These are phyloP conservation scores for Toxicodendron radicans DNA, from an alignment of 345 rosid genomes.

Conservation along the genomic window DNA sequence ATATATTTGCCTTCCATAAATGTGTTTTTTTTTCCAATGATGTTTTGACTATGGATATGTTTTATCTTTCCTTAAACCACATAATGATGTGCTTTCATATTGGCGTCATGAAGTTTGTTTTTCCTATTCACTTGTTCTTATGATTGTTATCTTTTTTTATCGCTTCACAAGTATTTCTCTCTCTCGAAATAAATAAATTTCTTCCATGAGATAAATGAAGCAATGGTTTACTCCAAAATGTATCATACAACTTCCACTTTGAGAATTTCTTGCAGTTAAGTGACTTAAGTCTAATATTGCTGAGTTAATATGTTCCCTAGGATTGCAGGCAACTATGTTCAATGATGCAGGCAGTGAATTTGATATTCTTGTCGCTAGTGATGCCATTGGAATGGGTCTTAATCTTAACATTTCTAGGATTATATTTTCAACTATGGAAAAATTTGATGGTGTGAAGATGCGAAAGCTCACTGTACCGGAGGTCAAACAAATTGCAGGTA, in stretches of 20 bases:
- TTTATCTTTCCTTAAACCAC: background rate
- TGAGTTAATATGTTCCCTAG: conserved; percentile 32
- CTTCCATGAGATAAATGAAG: background rate
- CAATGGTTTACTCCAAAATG: background rate
- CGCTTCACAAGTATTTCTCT: background rate
- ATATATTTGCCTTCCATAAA: background rate
- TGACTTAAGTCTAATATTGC: conserved; percentile 8
- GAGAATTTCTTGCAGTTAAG: conserved; percentile 1
- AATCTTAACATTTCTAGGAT: conserved; percentile 89
- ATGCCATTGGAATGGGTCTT: conserved; percentile 98
- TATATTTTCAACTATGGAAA: conserved; percentile 73
- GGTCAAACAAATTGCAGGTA: conserved; percentile 96
- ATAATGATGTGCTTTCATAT: background rate
- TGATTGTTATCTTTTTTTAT: background rate
- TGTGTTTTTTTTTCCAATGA: background rate
- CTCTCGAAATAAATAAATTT: background rate
- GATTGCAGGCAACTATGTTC: conserved; percentile 83
- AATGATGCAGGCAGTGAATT: conserved; percentile 78
- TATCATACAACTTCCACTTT: background rate
- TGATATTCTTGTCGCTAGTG: conserved; percentile 98
- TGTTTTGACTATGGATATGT: background rate
- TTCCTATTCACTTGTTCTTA: background rate
- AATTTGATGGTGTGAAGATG: conserved; percentile 70
- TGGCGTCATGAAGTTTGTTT: too few relatives aligned
- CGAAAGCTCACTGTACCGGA: conserved; percentile 77